Evolutionary conservation across 176 grass and related monocot genomes (phyloP).

Genomic region (Cenchrus americanus): DNA sequence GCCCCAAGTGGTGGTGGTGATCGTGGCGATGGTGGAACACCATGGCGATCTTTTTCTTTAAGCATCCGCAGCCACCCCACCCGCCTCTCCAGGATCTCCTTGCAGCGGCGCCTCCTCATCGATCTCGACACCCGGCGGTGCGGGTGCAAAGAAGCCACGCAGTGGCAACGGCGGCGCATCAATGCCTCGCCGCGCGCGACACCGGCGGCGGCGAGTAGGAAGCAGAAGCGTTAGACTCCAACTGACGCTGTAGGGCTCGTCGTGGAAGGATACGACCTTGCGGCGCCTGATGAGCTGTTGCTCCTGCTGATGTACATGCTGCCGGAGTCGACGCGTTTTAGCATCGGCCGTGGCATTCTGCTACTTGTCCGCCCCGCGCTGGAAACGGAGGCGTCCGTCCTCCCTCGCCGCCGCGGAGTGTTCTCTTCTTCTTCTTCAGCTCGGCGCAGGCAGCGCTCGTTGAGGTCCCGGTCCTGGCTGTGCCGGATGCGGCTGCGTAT

Average conservation of each 20-base stretch:
- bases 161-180: not conserved
- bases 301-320: constrained; percentile 24
- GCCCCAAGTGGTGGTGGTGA: constrained; percentile 48
- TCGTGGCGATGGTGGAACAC: constrained; percentile 71
- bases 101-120: not conserved
- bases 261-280: constrained; percentile 1
- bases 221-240: not conserved
- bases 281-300: not conserved
- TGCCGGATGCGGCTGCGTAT: constrained; percentile 26
- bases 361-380: not conserved
- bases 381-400: not conserved
- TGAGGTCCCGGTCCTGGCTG: not conserved
- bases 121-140: not conserved
- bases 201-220: not conserved
- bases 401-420: not conserved
- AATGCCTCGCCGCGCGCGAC: no score
- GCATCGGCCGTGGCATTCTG: not conserved
- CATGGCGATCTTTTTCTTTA: constrained; percentile 56
- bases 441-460: not conserved
- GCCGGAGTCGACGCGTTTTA: constrained; percentile 14
- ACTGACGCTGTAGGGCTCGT: not conserved
- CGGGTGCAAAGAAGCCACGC: not conserved
- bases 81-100: constrained; percentile 22
- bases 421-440: constrained; percentile 11
- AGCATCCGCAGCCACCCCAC: constrained; percentile 45